These are phyloP conservation scores for Chalciporus pseudorubinellus DNA, from an alignment of 768 basidiomycete genomes.

Conservation along the genomic window DNA sequence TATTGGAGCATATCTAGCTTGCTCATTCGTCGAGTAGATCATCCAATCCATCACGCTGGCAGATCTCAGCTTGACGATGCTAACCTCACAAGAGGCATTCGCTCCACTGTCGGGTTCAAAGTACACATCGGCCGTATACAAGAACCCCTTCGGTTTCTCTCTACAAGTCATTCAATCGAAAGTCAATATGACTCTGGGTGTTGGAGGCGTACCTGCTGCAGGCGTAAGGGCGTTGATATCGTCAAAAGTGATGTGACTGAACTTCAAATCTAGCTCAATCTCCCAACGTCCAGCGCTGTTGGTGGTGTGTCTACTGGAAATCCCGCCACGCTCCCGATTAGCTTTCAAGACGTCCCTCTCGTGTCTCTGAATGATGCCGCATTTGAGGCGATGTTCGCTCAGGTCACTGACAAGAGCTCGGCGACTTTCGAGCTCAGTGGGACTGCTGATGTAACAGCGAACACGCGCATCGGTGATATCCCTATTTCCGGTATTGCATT, in stretches of 20 bases:
- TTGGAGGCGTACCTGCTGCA: slow-evolving; percentile 50
- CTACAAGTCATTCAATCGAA: slow-evolving; percentile 58
- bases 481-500: slow-evolving; percentile 65
- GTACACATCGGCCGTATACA: slow-evolving; percentile 54
- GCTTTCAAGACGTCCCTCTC: slow-evolving; percentile 56
- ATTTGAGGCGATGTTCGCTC: slow-evolving; percentile 57
- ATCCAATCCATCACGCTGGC: slow-evolving; percentile 61
- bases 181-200: slow-evolving; percentile 51
- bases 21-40: slow-evolving; percentile 35
- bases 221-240: slow-evolving; percentile 36
- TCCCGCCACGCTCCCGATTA: slow-evolving; percentile 54
- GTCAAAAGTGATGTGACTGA: background rate
- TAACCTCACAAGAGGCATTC: slow-evolving; percentile 51
- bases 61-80: slow-evolving; percentile 55
- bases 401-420: slow-evolving; percentile 48
- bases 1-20: background rate
- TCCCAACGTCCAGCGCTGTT: slow-evolving; percentile 46
- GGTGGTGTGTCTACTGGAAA: slow-evolving; percentile 74
- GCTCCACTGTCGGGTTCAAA: slow-evolving; percentile 59
- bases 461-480: slow-evolving; percentile 63
- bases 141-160: slow-evolving; percentile 77
- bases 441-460: slow-evolving; percentile 54
- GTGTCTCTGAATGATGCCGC: slow-evolving; percentile 52
- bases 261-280: slow-evolving; percentile 39
- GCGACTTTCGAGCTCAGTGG: slow-evolving; percentile 53